Evolutionary conservation across 2,329 filamentous ascomycete species (phyloP).

Genomic region (Cercospora nicotianae): DNA sequence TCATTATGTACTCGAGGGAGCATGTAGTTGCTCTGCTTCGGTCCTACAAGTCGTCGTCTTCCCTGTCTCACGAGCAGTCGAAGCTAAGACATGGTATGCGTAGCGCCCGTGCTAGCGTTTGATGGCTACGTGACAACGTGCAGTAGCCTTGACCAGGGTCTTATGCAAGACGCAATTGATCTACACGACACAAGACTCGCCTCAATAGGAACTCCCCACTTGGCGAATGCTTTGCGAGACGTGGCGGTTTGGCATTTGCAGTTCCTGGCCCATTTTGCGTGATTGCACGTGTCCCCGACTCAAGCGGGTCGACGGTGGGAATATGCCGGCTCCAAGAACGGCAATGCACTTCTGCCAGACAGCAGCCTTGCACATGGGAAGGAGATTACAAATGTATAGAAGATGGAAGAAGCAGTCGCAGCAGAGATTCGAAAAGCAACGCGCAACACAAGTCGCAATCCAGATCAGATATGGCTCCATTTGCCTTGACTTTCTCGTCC

Average conservation of each 20-base stretch:
- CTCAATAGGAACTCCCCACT: neutral
- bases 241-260: neutral
- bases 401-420: neutral
- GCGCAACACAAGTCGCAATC: neutral
- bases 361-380: neutral
- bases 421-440: neutral
- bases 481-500: neutral
- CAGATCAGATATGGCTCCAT: neutral
- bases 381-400: neutral
- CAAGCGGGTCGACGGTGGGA: neutral
- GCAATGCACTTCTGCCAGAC: neutral
- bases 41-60: neutral
- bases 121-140: neutral
- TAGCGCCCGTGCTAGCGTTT: neutral
- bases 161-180: neutral
- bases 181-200: neutral
- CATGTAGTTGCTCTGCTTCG: neutral
- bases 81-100: neutral
- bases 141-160: neutral
- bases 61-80: neutral
- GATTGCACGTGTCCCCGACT: neutral
- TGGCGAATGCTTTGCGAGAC: neutral
- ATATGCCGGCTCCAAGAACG: neutral
- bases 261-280: neutral
- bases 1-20: neutral